These are phyloP conservation scores for Gossypium rotundifolium DNA, from an alignment of 345 rosid species.

Conservation along the genomic window DNA sequence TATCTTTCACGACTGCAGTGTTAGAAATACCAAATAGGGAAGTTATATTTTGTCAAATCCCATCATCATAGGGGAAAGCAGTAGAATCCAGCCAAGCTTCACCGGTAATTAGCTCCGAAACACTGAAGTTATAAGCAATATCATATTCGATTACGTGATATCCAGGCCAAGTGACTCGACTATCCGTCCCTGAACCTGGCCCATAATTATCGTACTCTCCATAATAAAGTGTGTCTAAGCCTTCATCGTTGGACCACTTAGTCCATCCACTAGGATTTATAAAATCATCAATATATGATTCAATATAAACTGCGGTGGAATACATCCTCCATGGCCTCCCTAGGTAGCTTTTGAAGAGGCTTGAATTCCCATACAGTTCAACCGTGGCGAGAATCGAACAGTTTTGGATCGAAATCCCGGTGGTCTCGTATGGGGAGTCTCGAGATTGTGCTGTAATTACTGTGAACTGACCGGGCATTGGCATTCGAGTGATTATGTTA, in stretches of 20 bases:
- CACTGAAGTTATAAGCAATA: slow-evolving; percentile 61
- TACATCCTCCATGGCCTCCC: slow-evolving; percentile 78
- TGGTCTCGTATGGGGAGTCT: slow-evolving; percentile 49
- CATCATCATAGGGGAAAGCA: slow-evolving; percentile 65
- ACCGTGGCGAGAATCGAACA: slow-evolving; percentile 60
- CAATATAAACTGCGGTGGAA: slow-evolving; percentile 55
- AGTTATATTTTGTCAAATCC: slow-evolving; percentile 26
- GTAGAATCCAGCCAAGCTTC: slow-evolving; percentile 78
- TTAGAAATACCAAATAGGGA: neutral
- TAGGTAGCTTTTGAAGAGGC: slow-evolving; percentile 49
- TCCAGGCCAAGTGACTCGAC: slow-evolving; percentile 68
- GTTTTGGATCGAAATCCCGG: slow-evolving; percentile 79
- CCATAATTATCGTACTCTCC: slow-evolving; percentile 81
- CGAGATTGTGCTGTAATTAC: slow-evolving; percentile 75
- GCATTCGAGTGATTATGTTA: slow-evolving; percentile 57
- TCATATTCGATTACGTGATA: slow-evolving; percentile 58
- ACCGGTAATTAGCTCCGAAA: slow-evolving; percentile 59
- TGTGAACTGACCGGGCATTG: slow-evolving; percentile 59
- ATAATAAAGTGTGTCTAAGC: slow-evolving; percentile 51
- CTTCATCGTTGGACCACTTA: slow-evolving; percentile 42
- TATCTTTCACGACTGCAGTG: neutral
- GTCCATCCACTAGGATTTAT: slow-evolving; percentile 67
- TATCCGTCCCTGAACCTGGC: slow-evolving; percentile 55
- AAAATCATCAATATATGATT: slow-evolving; percentile 61
- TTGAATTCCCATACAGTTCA: slow-evolving; percentile 31